These are phyloP conservation scores for Penicillium sp. DNA, from an alignment of 2,329 filamentous ascomycete species.

Conservation along the genomic window DNA sequence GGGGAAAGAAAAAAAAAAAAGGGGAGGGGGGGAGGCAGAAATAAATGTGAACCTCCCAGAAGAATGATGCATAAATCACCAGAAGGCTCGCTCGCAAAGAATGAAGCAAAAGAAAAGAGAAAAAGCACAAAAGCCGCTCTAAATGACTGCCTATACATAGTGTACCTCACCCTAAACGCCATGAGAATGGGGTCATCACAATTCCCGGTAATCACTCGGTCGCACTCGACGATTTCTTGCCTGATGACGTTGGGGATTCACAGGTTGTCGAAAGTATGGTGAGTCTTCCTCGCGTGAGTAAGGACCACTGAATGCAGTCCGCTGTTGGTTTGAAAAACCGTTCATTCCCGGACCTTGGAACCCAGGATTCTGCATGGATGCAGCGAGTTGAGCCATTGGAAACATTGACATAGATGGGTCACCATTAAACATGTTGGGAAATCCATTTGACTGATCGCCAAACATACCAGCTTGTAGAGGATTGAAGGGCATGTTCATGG, in stretches of 20 bases:
- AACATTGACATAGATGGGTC: constrained; percentile 40
- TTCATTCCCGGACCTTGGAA: constrained; percentile 37
- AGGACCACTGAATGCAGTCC: constrained; percentile 53
- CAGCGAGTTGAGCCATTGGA: constrained; percentile 33
- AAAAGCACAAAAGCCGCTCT: not conserved
- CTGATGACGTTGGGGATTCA: constrained; percentile 89
- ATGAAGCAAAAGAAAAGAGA: not conserved
- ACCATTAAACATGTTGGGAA: constrained; percentile 39
- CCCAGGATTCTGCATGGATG: constrained; percentile 30
- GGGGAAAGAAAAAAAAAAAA: not conserved
- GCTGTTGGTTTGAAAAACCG: constrained; percentile 60
- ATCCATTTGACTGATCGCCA: constrained; percentile 33
- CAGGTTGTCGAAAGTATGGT: constrained; percentile 91
- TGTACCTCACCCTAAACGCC: constrained; percentile 3
- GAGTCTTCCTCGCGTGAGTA: constrained; percentile 73
- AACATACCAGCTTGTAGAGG: constrained; percentile 38
- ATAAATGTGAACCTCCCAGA: not conserved
- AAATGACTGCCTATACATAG: constrained; percentile 7
- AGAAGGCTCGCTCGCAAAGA: not conserved
- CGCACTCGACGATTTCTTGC: constrained; percentile 76
- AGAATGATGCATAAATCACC: not conserved
- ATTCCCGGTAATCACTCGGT: constrained; percentile 86
- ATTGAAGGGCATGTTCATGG: constrained; percentile 49
- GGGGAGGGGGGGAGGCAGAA: not conserved
- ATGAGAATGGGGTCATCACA: constrained; percentile 47